Evolutionary conservation across 2,329 filamentous ascomycete species (phyloP).

Genomic region (Zymoseptoria pseudotritici): DNA sequence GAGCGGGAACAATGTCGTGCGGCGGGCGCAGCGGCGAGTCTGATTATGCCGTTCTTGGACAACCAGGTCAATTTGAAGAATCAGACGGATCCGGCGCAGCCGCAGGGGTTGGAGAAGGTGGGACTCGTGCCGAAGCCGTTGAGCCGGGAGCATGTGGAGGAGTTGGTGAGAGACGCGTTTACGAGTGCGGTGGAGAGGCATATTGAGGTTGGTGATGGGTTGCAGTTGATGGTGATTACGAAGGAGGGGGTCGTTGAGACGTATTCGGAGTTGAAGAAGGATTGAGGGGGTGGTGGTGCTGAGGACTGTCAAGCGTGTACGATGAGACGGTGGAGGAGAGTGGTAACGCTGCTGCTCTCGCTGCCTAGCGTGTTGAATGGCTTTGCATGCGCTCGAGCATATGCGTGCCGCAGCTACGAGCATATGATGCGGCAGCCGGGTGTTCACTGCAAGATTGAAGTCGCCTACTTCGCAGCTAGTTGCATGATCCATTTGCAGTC

Average conservation of each 20-base stretch:
- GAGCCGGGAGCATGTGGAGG: conserved; percentile 66
- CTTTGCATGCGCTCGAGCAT: too few relatives aligned
- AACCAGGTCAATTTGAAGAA: conserved; percentile 99
- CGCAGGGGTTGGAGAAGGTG: conserved; percentile 71
- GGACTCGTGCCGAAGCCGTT: conserved; percentile 63
- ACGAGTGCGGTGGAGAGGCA: conserved; percentile 97
- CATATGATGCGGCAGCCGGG: background rate
- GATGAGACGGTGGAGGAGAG: background rate
- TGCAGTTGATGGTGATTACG: conserved; percentile 94
- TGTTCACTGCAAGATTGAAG: background rate
- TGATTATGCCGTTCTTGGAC: conserved; percentile 99
- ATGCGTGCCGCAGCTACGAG: background rate
- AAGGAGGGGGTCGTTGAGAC: conserved; percentile 81
- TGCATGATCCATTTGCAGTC: background rate
- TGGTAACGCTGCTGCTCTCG: background rate
- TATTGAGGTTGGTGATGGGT: conserved; percentile 93
- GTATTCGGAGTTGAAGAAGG: conserved; percentile 78
- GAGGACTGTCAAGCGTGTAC: background rate
- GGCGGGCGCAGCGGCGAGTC: conserved; percentile 71
- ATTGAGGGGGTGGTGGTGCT: conserved; percentile 41
- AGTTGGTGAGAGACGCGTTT: conserved; percentile 92
- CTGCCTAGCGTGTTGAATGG: background rate
- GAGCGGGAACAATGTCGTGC: conserved; percentile 94
- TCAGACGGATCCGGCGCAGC: conserved; percentile 84
- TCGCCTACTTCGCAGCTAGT: background rate